Conservation (phyloP, 2,329 filamentous ascomycete species). For the Hymenoscyphus albidus region DNA sequence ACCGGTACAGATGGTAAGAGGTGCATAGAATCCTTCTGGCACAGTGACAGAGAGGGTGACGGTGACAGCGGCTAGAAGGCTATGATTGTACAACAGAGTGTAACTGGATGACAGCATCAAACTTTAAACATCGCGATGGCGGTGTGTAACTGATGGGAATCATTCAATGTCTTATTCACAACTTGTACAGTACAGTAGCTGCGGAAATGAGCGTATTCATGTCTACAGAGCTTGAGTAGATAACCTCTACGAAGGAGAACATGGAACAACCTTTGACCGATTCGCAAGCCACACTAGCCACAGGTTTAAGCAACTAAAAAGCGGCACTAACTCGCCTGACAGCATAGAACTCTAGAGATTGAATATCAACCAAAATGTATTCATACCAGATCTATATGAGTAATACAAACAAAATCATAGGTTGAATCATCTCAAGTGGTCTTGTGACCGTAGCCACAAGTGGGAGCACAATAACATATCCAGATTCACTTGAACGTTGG, state of each 20-base stretch:
- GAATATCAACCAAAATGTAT: background rate
- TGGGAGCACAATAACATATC: background rate
- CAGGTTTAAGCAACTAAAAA: background rate
- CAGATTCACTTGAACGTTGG: background rate
- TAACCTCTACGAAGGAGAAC: too few species aligned
- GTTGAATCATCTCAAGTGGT: too few species aligned
- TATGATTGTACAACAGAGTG: background rate
- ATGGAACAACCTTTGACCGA: background rate
- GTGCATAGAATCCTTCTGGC: background rate
- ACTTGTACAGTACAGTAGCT: background rate
- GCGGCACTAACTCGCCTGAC: background rate
- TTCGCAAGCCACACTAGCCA: background rate
- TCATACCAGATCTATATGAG: background rate
- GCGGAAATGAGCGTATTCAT: background rate
- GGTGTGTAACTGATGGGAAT: background rate
- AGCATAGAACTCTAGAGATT: background rate
- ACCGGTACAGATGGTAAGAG: background rate
- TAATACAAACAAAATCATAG: background rate
- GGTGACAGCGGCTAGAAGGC: background rate
- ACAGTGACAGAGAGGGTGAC: background rate
- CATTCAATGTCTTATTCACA: background rate
- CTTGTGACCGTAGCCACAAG: too few species aligned
- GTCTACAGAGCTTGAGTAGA: too few species aligned
- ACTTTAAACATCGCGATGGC: background rate
- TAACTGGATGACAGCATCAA: background rate